Percentiles rank a stretch among this genome's conserved stretches.
Evolutionary conservation across 2,329 filamentous ascomycete species (phyloP).

Genomic region (Sporothrix humicola): DNA sequence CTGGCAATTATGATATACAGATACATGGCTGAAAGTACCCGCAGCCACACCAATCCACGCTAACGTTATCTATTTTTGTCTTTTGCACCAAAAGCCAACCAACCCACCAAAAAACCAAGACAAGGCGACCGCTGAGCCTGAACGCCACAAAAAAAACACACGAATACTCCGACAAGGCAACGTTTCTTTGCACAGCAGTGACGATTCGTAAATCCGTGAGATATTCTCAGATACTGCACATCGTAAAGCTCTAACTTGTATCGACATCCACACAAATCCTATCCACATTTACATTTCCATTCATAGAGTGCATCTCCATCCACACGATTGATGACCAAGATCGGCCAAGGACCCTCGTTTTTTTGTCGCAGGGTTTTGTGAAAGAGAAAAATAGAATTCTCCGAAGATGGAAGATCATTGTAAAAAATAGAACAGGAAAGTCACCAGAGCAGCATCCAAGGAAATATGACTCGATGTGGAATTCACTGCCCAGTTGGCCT

Average conservation of each 20-base stretch:
- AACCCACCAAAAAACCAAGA: background rate
- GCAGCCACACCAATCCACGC: background rate
- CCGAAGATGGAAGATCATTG: background rate
- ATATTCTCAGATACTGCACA: too few species aligned
- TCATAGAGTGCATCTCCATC: background rate
- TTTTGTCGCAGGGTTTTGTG: background rate
- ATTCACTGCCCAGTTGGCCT: background rate
- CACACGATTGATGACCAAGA: background rate
- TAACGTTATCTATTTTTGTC: slow-evolving; percentile 22
- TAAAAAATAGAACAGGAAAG: slow-evolving; percentile 11
- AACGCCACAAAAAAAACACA: slow-evolving; percentile 11
- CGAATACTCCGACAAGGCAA: background rate
- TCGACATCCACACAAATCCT: background rate
- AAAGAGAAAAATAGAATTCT: slow-evolving; percentile 16
- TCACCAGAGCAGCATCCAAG: background rate
- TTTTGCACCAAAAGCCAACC: background rate
- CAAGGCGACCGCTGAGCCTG: slow-evolving; percentile 11
- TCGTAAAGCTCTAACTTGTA: background rate
- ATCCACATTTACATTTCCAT: background rate
- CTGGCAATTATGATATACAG: too few species aligned
- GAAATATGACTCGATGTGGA: background rate
- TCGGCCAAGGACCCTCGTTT: slow-evolving; percentile 4
- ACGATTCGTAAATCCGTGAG: too few species aligned
- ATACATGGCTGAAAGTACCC: background rate
- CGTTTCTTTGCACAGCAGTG: background rate